Conservation (phyloP, 2,329 filamentous ascomycete genomes). For the Pseudogymnoascus sp. region DNA sequence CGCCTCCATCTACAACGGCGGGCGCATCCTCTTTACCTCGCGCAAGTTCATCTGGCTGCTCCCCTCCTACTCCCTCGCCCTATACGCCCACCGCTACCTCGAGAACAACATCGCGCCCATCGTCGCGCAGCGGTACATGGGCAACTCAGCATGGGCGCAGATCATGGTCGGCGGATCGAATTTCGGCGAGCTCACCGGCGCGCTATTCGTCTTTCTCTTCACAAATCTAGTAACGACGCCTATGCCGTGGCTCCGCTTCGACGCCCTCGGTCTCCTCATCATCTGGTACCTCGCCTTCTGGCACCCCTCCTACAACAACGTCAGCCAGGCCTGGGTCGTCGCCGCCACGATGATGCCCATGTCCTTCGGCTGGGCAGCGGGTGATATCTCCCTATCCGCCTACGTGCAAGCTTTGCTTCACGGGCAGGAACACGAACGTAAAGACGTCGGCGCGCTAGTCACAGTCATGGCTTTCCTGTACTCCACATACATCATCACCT, state of each 20-base stretch:
- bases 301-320: conserved; percentile 34
- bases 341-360: conserved; percentile 40
- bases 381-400: conserved; percentile 43
- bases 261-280: conserved; percentile 39
- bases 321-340: conserved; percentile 39
- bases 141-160: conserved; percentile 42
- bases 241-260: conserved; percentile 44
- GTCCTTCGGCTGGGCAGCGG: conserved; percentile 44
- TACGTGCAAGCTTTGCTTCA: conserved; percentile 44
- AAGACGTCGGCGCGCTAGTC: conserved; percentile 41
- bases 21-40: conserved; percentile 39
- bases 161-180: conserved; percentile 46
- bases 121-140: conserved; percentile 40
- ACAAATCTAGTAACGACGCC: conserved; percentile 42
- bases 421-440: conserved; percentile 36
- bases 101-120: conserved; percentile 42
- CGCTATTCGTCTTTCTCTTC: conserved; percentile 42
- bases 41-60: conserved; percentile 44
- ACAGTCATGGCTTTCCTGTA: conserved; percentile 47
- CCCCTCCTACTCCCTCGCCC: conserved; percentile 41
- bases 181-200: conserved; percentile 42
- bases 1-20: conserved; percentile 40
- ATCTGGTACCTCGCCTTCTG: conserved; percentile 44
- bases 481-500: conserved; percentile 41
- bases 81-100: conserved; percentile 44